Conservation (phyloP, 2,329 filamentous ascomycete genomes). For the Reticulascus tulasneorum region DNA sequence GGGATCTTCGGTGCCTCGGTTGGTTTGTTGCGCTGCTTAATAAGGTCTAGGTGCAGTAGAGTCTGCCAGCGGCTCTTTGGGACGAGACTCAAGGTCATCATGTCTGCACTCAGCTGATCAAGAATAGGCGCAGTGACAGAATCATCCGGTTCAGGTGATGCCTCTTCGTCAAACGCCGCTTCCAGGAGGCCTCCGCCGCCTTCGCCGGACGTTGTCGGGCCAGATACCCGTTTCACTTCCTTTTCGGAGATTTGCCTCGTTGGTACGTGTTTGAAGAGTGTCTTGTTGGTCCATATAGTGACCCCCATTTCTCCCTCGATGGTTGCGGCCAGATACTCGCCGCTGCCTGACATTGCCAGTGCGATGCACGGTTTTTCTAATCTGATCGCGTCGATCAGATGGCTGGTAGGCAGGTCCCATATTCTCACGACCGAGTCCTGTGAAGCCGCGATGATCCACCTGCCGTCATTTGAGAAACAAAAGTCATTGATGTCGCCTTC, state of each 20-base stretch:
- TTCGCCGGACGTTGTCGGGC: constrained; percentile 78
- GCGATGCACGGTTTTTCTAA: constrained; percentile 76
- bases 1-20: constrained; percentile 87
- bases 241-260: constrained; percentile 79
- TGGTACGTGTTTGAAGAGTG: constrained; percentile 82
- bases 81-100: constrained; percentile 85
- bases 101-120: constrained; percentile 76
- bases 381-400: constrained; percentile 88
- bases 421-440: constrained; percentile 76
- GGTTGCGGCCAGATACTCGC: constrained; percentile 90
- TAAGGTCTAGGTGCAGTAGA: constrained; percentile 83
- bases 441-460: constrained; percentile 88
- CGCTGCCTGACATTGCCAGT: constrained; percentile 81
- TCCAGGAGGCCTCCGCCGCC: constrained; percentile 72
- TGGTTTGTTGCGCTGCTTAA: constrained; percentile 91
- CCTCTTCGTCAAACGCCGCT: constrained; percentile 63
- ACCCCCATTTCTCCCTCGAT: constrained; percentile 80
- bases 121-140: constrained; percentile 52
- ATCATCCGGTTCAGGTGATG: constrained; percentile 47
- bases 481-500: constrained; percentile 71
- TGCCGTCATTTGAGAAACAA: constrained; percentile 86
- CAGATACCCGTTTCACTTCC: constrained; percentile 61
- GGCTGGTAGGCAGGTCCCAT: constrained; percentile 94
- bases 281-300: constrained; percentile 94
- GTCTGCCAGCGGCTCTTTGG: constrained; percentile 94